Percentiles rank a stretch among this genome's conserved stretches.
These are phyloP conservation scores for Remersonia thermophila DNA, from an alignment of 2,329 filamentous ascomycete genomes.

Conservation along the genomic window DNA sequence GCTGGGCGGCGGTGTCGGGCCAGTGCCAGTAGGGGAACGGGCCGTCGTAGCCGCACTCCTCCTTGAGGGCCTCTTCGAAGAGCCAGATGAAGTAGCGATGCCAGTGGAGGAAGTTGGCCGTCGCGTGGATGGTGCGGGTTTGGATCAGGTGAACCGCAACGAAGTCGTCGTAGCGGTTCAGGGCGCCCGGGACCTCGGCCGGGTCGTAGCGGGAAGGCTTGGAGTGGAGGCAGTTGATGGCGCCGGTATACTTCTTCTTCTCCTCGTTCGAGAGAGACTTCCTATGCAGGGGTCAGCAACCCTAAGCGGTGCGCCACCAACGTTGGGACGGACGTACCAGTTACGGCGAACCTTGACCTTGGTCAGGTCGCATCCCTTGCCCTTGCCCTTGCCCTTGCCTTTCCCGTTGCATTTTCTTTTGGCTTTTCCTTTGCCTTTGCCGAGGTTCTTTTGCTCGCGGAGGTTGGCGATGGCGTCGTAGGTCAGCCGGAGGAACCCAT, in stretches of 20 bases:
- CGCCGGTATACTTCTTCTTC: conserved; percentile 29
- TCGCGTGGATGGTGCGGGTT: conserved; percentile 33
- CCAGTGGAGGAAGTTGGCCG: conserved; percentile 23
- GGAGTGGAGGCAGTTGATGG: conserved; percentile 32
- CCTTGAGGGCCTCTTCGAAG: conserved; percentile 20
- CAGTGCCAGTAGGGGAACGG: conserved; percentile 21
- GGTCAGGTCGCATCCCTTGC: conserved; percentile 5
- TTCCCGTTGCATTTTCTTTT: background rate
- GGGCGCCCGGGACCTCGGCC: conserved; percentile 27
- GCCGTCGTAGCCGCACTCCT: conserved; percentile 25
- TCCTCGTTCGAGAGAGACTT: conserved; percentile 18
- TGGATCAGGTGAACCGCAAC: conserved; percentile 36
- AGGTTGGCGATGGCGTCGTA: conserved; percentile 16
- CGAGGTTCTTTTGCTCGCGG: conserved; percentile 1
- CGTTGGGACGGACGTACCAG: conserved; percentile 7
- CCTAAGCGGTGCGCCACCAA: too few species aligned
- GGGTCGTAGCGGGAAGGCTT: conserved; percentile 4
- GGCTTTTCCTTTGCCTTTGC: background rate
- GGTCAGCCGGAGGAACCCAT: conserved; percentile 13
- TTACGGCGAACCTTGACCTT: conserved; percentile 15
- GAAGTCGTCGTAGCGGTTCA: conserved; percentile 37
- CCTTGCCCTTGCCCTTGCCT: background rate
- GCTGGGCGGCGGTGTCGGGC: background rate
- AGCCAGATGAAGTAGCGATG: conserved; percentile 20
- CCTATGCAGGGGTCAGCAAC: too few species aligned